These are phyloP conservation scores for Hypomontagnella monticulosa DNA, from an alignment of 495 filamentous ascomycete species.

Conservation along the genomic window DNA sequence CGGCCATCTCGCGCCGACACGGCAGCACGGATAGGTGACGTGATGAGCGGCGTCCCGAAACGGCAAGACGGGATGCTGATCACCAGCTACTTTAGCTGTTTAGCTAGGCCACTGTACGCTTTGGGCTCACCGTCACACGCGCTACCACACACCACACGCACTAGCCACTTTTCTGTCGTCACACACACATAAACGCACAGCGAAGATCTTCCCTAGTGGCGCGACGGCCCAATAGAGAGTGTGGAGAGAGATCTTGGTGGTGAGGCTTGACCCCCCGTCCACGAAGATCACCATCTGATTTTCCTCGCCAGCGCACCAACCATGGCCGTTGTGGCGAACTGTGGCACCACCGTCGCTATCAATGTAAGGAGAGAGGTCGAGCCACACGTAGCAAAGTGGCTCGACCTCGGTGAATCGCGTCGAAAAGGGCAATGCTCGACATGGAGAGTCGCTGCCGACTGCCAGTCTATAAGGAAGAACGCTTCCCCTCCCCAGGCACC, in stretches of 20 bases:
- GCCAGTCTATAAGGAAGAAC: neutral
- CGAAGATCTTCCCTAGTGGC: conserved; percentile 20
- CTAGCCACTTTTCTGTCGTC: conserved; percentile 38
- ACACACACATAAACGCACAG: too few relatives aligned
- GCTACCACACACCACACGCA: too few relatives aligned
- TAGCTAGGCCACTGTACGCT: too few relatives aligned
- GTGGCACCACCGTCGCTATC: conserved; percentile 18
- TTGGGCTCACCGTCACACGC: conserved; percentile 13
- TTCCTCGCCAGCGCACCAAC: conserved; percentile 4
- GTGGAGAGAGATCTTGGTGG: neutral
- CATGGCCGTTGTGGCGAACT: conserved; percentile 22
- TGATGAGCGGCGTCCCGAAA: conserved; percentile 8
- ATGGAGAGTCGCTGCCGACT: neutral
- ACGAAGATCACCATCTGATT: neutral
- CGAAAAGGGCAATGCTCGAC: conserved; percentile 14
- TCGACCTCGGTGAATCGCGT: conserved; percentile 2
- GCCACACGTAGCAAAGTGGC: neutral
- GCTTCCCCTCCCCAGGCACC: neutral
- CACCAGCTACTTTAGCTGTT: too few relatives aligned
- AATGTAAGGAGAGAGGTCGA: too few relatives aligned
- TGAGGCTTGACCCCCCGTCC: conserved; percentile 7
- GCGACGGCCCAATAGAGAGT: conserved; percentile 7
- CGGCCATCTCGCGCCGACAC: conserved; percentile 9
- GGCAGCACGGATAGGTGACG: too few relatives aligned
- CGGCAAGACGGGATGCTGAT: conserved; percentile 28